Base-by-base conservation (phyloP, 2,329 filamentous ascomycete species). In the Gnomoniopsis smithogilvyi region DNA sequence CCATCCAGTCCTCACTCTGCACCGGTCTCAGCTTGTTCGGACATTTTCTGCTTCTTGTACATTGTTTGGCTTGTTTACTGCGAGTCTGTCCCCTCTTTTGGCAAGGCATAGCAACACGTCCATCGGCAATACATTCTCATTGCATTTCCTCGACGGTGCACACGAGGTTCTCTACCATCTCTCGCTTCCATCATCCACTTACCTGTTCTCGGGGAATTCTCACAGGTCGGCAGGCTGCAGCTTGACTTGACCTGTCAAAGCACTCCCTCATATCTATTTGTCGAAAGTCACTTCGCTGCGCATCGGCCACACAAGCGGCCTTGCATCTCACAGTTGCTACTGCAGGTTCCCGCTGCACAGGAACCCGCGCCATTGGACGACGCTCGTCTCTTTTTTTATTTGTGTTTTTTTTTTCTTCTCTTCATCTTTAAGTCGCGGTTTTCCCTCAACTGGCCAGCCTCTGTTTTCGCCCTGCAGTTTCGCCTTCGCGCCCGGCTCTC, bases 301-400 rank as follows among this genome's bases (percentile, higher is more conserved):
- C 47, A 54, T 61, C 59, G 33, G 50, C 54, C 54, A 56, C 54
- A 50, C 54, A 45, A 49, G 19, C 24, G 33, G 33, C 46, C 54
- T n/a, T 56, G 54, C 54, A 56, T 36, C 54, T 56, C 54, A 36
- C 53, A 11, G 15, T 19, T 57, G 54, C 54, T 58, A 57, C 57
- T 62, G 60, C 60, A 62, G 50, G 47, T 36, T 53, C 51, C 60
- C 57, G 60, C 60, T 56, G 53, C 60, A 57, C 54, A 62, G 46
- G 53, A 53, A n/a, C 22, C 38, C 38, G 26, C 47, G 57, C 57
- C 51, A 62, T 60, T 62, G 54, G 60, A 60, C 43, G 26, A 26
- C 19, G 33, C 50, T 52, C 53, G 50, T 26, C 57, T n/a, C 21
- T 30, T 34, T 54, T 59, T 50, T 51, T 51, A 34, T 22, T 61